Conservation (phyloP, 805 yeast genomes). For the Millerozyma acaciae region DNA sequence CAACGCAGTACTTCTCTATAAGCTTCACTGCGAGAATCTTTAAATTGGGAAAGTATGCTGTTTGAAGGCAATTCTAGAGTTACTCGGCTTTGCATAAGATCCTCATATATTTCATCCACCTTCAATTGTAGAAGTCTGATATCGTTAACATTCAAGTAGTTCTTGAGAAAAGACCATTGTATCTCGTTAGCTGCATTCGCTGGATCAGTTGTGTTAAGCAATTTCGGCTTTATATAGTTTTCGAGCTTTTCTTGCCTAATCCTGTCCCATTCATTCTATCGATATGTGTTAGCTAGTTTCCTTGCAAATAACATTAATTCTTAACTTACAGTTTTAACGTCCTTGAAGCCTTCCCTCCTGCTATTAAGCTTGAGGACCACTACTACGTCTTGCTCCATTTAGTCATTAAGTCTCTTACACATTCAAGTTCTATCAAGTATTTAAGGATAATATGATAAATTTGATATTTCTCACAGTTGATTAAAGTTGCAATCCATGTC, state of each 20-base stretch:
- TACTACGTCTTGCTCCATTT: conserved; percentile 2
- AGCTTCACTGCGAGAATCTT: conserved; percentile 5
- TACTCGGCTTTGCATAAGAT: too few species aligned
- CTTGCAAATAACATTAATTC: conserved; percentile 4
- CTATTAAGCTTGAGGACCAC: conserved; percentile 5
- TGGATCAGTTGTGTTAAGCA: too few species aligned
- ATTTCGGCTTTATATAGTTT: conserved; percentile 10
- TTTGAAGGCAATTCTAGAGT: too few species aligned
- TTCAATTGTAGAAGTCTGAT: conserved; percentile 15
- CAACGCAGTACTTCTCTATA: conserved; percentile 10
- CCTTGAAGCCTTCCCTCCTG: conserved; percentile 1
- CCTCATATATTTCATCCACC: conserved; percentile 21
- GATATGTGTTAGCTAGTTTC: too few species aligned
- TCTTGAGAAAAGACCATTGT: conserved; percentile 16
- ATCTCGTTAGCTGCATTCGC: too few species aligned
- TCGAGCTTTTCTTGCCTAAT: conserved; percentile 12
- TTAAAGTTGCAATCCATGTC: background rate
- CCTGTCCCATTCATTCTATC: conserved; percentile 15
- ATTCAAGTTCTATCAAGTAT: too few species aligned
- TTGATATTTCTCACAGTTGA: too few species aligned
- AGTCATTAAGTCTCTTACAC: too few species aligned
- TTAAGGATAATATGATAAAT: too few species aligned
- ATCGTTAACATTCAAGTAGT: conserved; percentile 12
- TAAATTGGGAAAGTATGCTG: conserved; percentile 6
- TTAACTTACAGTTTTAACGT: background rate